These are phyloP conservation scores for Tetraselmis striata DNA, from an alignment of 139 green algal species.

Conservation along the genomic window DNA sequence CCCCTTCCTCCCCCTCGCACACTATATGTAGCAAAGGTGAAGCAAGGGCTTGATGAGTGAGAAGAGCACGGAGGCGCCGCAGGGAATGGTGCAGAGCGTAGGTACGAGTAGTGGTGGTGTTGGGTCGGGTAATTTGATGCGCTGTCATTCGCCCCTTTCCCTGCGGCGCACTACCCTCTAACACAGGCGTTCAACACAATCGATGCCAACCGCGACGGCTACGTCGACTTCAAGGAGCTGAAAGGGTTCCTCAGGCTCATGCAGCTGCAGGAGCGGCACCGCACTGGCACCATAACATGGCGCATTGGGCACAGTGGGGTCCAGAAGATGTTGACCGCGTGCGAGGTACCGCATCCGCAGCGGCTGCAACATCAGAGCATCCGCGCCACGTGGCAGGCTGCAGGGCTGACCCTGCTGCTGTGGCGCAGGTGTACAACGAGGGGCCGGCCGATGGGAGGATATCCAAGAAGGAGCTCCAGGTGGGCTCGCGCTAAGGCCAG, in stretches of 20 bases:
- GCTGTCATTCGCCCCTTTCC: background rate
- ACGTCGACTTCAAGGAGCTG: background rate
- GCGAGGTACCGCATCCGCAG: background rate
- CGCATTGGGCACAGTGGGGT: background rate
- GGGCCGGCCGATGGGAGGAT: background rate
- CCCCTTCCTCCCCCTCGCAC: too few relatives aligned
- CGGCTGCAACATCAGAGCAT: background rate
- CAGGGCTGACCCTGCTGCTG: background rate
- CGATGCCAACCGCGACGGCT: background rate
- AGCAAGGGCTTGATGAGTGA: background rate
- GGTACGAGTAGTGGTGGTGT: background rate
- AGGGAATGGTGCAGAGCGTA: background rate
- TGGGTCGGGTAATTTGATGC: background rate
- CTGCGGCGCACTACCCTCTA: too few relatives aligned
- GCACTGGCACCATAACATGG: background rate
- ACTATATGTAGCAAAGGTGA: background rate
- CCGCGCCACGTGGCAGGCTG: background rate
- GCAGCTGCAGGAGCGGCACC: background rate
- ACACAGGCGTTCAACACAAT: background rate
- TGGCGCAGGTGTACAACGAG: background rate
- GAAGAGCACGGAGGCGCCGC: background rate
- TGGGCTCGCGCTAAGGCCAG: too few relatives aligned
- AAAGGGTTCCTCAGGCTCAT: background rate
- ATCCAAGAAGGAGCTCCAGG: slow-evolving; percentile 11
- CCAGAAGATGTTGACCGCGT: background rate